These are phyloP conservation scores for Lachnellula cervina DNA, from an alignment of 2,329 filamentous ascomycete species.

Conservation along the genomic window DNA sequence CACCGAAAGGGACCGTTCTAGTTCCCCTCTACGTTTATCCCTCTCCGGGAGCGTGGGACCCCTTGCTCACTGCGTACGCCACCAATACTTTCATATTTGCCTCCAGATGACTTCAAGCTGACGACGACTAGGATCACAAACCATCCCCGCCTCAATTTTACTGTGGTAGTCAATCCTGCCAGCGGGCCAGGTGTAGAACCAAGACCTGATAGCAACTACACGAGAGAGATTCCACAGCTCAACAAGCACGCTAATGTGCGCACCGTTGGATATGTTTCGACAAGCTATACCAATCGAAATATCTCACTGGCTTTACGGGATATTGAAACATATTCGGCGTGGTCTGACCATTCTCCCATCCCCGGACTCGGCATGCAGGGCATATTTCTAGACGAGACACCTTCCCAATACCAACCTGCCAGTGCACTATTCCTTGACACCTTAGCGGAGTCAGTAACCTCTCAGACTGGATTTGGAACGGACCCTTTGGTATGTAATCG, in stretches of 20 bases:
- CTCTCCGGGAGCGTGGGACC: slow-evolving; percentile 41
- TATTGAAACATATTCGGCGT: slow-evolving; percentile 40
- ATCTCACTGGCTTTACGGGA: slow-evolving; percentile 33
- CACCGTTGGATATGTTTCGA: slow-evolving; percentile 39
- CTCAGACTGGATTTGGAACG: slow-evolving; percentile 31
- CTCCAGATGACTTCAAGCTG: neutral
- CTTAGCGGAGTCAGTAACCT: slow-evolving; percentile 32
- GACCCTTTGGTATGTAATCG: slow-evolving; percentile 33
- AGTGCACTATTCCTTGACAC: slow-evolving; percentile 33
- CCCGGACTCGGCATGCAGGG: slow-evolving; percentile 38
- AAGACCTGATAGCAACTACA: slow-evolving; percentile 33
- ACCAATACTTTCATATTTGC: slow-evolving; percentile 7
- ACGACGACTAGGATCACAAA: slow-evolving; percentile 4
- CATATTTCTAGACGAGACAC: slow-evolving; percentile 45
- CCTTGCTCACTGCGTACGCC: slow-evolving; percentile 39
- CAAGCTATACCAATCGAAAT: slow-evolving; percentile 30
- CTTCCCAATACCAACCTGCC: slow-evolving; percentile 32
- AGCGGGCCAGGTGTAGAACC: slow-evolving; percentile 31
- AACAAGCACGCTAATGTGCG: slow-evolving; percentile 36
- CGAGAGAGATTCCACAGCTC: slow-evolving; percentile 32
- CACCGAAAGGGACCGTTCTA: slow-evolving; percentile 38
- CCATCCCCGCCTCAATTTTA: slow-evolving; percentile 25
- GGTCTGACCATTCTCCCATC: slow-evolving; percentile 34
- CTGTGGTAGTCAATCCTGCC: slow-evolving; percentile 27
- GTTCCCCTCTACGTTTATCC: slow-evolving; percentile 47